phyloP scores from a whole-genome alignment of 331 rosid species.

The Quercus tomentella region DNA sequence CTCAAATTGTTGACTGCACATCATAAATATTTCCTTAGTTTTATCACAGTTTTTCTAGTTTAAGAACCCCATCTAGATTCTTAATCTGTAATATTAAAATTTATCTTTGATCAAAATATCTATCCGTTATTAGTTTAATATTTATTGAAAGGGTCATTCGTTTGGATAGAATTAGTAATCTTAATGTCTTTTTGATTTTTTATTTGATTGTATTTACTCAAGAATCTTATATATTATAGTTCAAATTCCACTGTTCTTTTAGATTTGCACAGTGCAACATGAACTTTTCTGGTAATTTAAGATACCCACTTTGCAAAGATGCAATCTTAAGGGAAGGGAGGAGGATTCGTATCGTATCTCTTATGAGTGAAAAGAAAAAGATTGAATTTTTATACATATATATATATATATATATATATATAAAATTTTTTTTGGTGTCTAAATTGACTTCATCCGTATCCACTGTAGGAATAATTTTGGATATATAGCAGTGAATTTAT shows the following conservation, averaged over 20 bases:
- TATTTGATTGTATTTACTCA: neutral
- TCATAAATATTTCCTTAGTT: neutral
- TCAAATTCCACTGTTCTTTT: constrained; percentile 26
- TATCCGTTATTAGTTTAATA: neutral
- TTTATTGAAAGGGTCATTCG: neutral
- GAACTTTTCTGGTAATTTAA: constrained; percentile 38
- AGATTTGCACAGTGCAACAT: constrained; percentile 13
- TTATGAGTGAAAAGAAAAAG: constrained; percentile 22
- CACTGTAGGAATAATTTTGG: constrained; percentile 38
- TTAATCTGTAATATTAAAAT: neutral
- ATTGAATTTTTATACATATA: neutral
- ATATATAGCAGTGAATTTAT: constrained; percentile 51
- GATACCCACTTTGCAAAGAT: constrained; percentile 42
- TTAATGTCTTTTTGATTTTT: neutral
- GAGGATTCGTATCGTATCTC: constrained; percentile 30
- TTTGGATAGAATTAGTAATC: neutral
- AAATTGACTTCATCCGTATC: constrained; percentile 35
- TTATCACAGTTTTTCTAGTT: neutral
- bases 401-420: neutral
- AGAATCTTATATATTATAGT: constrained; percentile 20
- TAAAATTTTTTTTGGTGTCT: constrained; percentile 13
- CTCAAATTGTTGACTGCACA: neutral
- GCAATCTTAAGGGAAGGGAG: constrained; percentile 23
- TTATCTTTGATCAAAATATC: neutral
- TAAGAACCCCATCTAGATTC: neutral